phyloP scores from a whole-genome alignment of 1,284 basidiomycete species.

The Trichosporon sp. region DNA sequence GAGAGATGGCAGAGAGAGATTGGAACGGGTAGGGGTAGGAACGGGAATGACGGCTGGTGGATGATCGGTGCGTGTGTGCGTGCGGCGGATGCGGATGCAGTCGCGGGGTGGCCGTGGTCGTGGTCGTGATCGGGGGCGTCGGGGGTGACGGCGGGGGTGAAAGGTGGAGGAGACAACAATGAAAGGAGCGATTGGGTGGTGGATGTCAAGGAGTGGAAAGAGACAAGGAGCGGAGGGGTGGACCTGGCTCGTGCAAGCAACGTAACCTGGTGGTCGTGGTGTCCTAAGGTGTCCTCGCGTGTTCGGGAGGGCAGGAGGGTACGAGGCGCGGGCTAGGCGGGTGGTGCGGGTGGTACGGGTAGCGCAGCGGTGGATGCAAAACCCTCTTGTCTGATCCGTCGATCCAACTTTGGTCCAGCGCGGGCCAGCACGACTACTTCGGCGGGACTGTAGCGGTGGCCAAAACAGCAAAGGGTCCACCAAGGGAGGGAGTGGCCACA shows the following conservation, averaged over 20 bases:
- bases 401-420: conserved; percentile 9
- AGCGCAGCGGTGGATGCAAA: conserved; percentile 7
- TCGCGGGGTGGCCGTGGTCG: not conserved
- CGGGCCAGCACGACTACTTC: not conserved
- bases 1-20: conserved; percentile 10
- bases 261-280: conserved; percentile 1
- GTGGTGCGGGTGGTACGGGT: not conserved
- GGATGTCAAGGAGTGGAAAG: conserved; percentile 2
- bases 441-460: not conserved
- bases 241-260: not conserved
- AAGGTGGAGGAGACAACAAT: not conserved
- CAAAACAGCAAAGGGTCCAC: conserved; percentile 6
- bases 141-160: not conserved
- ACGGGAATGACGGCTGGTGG: conserved; percentile 10
- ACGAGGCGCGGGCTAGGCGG: not conserved
- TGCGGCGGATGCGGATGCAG: conserved; percentile 10
- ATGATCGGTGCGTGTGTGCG: not conserved
- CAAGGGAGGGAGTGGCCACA: conserved; percentile 7
- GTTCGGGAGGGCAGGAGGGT: conserved; percentile 1
- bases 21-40: conserved; percentile 11
- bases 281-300: conserved; percentile 3
- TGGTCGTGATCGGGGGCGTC: not conserved
- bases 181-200: conserved; percentile 6
- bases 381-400: conserved; percentile 17
- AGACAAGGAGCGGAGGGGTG: not conserved